phyloP scores from a whole-genome alignment of 2,329 filamentous ascomycete species.

The Xylaria multiplex region DNA sequence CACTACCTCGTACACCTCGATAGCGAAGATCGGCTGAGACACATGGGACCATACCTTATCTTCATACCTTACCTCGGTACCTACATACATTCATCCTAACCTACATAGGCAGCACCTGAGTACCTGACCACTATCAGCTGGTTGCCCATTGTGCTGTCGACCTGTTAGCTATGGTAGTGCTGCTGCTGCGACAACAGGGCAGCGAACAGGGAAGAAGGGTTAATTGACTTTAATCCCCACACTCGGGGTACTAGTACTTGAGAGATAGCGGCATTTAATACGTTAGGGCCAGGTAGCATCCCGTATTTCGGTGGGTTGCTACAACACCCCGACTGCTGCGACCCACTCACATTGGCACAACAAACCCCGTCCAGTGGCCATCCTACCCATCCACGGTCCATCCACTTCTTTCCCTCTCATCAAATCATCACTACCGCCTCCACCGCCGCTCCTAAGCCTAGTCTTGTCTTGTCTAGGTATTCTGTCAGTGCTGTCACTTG shows the following conservation, averaged over 20 bases:
- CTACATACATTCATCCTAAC: too few relatives aligned
- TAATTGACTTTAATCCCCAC: neutral
- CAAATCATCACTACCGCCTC: constrained; percentile 35
- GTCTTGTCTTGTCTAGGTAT: neutral
- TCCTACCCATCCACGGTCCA: constrained; percentile 27
- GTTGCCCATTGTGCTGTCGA: too few relatives aligned
- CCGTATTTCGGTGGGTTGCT: neutral
- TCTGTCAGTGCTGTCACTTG: constrained; percentile 24
- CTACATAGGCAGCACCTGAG: neutral
- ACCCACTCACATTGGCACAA: constrained; percentile 34
- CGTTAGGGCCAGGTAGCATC: neutral
- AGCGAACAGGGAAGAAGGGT: neutral
- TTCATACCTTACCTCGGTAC: too few relatives aligned
- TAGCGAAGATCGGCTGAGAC: constrained; percentile 15
- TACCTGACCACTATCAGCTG: neutral
- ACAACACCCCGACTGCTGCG: neutral
- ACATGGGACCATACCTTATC: neutral
- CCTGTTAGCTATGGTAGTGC: neutral
- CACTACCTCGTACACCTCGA: neutral
- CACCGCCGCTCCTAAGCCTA: constrained; percentile 11
- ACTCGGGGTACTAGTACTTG: constrained; percentile 18
- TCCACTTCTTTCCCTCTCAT: constrained; percentile 30
- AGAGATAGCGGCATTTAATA: neutral
- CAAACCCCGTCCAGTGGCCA: constrained; percentile 5
- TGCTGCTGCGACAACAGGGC: constrained; percentile 25